These are phyloP conservation scores for Penicillium sp. DNA, from an alignment of 2,329 filamentous ascomycete genomes.

Conservation along the genomic window DNA sequence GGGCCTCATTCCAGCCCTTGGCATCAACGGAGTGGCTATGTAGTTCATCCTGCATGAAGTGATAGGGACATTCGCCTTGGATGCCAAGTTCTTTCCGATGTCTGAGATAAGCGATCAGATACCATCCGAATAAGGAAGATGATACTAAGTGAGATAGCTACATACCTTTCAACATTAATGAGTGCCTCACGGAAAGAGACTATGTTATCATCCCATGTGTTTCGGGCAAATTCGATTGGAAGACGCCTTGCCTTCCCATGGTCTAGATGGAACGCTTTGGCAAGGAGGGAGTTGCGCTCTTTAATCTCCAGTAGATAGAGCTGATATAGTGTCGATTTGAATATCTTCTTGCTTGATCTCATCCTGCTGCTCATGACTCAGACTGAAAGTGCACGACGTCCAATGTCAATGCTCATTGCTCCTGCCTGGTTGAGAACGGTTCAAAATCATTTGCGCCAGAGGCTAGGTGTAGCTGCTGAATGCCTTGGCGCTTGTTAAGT, in stretches of 20 bases:
- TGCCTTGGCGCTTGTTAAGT: too few relatives aligned
- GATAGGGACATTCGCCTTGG: slow-evolving; percentile 16
- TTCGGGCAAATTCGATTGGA: slow-evolving; percentile 14
- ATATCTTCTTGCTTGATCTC: slow-evolving; percentile 13
- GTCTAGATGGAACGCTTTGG: slow-evolving; percentile 16
- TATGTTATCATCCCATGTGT: slow-evolving; percentile 23
- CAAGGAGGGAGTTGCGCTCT: slow-evolving; percentile 13
- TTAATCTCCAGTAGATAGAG: slow-evolving; percentile 18
- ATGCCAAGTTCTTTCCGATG: slow-evolving; percentile 16
- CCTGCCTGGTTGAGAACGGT: not conserved
- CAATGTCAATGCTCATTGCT: not conserved
- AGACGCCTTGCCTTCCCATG: slow-evolving; percentile 20
- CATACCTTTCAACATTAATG: slow-evolving; percentile 19
- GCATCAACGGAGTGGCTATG: slow-evolving; percentile 13
- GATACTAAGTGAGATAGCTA: slow-evolving; percentile 3
- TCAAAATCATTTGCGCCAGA: not conserved
- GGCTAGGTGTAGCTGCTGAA: not conserved
- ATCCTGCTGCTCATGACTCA: too few relatives aligned
- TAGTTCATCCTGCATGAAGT: slow-evolving; percentile 20
- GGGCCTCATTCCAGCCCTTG: slow-evolving; percentile 20
- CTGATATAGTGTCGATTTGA: slow-evolving; percentile 18
- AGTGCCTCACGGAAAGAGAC: slow-evolving; percentile 19
- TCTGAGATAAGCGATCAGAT: slow-evolving; percentile 8
- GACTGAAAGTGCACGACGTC: not conserved
- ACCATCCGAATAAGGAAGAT: not conserved